phyloP scores from a whole-genome alignment of 345 rosid genomes.

The Salix caprea region DNA sequence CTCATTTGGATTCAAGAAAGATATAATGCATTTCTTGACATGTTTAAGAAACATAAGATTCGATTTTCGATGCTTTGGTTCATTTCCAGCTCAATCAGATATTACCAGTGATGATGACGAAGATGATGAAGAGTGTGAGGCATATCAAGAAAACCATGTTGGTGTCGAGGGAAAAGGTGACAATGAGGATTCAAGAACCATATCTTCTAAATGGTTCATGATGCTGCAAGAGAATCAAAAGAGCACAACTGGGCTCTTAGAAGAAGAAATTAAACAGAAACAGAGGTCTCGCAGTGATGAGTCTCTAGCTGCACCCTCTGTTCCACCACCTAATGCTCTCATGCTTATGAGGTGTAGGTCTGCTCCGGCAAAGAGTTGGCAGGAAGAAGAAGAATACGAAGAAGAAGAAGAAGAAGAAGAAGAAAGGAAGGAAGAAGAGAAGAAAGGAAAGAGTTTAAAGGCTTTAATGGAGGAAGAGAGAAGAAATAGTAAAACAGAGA shows the following conservation, averaged over 20 bases:
- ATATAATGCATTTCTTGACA: slow-evolving; percentile 60
- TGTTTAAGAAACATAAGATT: slow-evolving; percentile 53
- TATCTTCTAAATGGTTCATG: slow-evolving; percentile 77
- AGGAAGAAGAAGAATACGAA: slow-evolving; percentile 33
- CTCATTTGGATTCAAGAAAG: slow-evolving; percentile 66
- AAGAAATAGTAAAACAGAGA: slow-evolving; percentile 26
- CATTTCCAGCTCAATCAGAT: slow-evolving; percentile 47
- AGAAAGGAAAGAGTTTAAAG: slow-evolving; percentile 31
- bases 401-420: slow-evolving; percentile 7
- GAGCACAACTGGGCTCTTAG: slow-evolving; percentile 9
- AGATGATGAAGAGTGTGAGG: slow-evolving; percentile 39
- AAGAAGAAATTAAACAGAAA: slow-evolving; percentile 18
- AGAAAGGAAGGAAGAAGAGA: slow-evolving; percentile 5
- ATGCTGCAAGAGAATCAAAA: slow-evolving; percentile 56
- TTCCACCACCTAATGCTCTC: slow-evolving; percentile 77
- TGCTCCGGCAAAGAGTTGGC: slow-evolving; percentile 66
- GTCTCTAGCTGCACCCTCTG: slow-evolving; percentile 24
- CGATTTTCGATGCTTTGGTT: slow-evolving; percentile 65
- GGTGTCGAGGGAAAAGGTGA: slow-evolving; percentile 7
- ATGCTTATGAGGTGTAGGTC: slow-evolving; percentile 79
- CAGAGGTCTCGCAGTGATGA: slow-evolving; percentile 1
- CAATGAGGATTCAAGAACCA: slow-evolving; percentile 43
- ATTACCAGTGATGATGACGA: slow-evolving; percentile 41
- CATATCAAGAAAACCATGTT: slow-evolving; percentile 13
- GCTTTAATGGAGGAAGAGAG: slow-evolving; percentile 63